These are phyloP conservation scores for Deakozyma indianensis DNA, from an alignment of 805 yeast genomes.

Conservation along the genomic window DNA sequence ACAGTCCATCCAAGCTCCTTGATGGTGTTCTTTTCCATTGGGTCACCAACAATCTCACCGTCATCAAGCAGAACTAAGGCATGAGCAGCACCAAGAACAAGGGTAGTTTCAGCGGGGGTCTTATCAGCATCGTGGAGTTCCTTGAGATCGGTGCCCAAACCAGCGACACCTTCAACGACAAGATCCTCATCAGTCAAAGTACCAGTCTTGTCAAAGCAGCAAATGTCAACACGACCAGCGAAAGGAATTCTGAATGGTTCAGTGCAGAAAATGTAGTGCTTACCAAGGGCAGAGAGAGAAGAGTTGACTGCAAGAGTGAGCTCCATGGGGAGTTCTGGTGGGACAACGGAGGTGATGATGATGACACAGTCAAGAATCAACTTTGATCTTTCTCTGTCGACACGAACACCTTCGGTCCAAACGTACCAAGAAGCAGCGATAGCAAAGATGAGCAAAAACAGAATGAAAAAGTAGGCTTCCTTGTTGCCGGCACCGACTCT, in stretches of 20 bases:
- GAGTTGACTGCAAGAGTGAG: constrained; percentile 95
- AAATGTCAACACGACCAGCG: constrained; percentile 95
- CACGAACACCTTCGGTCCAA: constrained; percentile 92
- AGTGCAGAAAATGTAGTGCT: constrained; percentile 85
- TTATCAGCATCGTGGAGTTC: constrained; percentile 40
- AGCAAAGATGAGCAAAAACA: constrained; percentile 82
- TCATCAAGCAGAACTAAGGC: constrained; percentile 89
- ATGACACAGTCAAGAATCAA: constrained; percentile 89
- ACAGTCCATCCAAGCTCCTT: constrained; percentile 78
- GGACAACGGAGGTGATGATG: constrained; percentile 93
- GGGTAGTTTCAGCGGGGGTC: constrained; percentile 55
- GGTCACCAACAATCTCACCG: constrained; percentile 97
- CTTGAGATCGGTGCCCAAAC: constrained; percentile 42
- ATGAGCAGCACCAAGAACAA: constrained; percentile 86
- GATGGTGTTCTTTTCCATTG: constrained; percentile 95
- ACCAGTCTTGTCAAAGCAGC: constrained; percentile 98
- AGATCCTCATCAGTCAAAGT: constrained; percentile 95
- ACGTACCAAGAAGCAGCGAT: constrained; percentile 94
- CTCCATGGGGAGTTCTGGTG: constrained; percentile 99
- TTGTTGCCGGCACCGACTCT: constrained; percentile 91
- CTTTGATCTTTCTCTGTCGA: constrained; percentile 92
- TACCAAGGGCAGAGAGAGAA: constrained; percentile 75
- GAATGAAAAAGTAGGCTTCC: constrained; percentile 85
- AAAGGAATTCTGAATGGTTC: constrained; percentile 97
- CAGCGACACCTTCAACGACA: constrained; percentile 92